Evolutionary conservation across 306 rosid genomes (phyloP).

Genomic region (Prunus mira): DNA sequence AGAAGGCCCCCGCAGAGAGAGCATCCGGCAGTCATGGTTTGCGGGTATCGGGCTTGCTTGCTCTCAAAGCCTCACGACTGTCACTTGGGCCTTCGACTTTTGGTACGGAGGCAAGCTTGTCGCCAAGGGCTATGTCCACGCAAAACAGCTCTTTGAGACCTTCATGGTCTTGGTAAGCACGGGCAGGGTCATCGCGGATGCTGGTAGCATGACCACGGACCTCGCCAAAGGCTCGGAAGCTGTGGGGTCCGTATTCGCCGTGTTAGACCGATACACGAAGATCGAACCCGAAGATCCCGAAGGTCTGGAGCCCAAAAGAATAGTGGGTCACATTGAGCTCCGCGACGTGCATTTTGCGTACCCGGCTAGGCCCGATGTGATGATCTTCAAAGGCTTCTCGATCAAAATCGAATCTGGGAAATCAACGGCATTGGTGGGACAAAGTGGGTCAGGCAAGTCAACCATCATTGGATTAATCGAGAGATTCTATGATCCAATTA

Average conservation of each 20-base stretch:
- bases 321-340: conserved; percentile 55
- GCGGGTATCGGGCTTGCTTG: conserved; percentile 80
- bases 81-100: conserved; percentile 72
- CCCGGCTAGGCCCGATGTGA: conserved; percentile 63
- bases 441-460: conserved; percentile 88
- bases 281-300: conserved; percentile 62
- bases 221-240: conserved; percentile 70
- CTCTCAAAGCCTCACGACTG: conserved; percentile 49
- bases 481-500: conserved; percentile 72
- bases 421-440: conserved; percentile 85
- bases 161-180: conserved; percentile 74
- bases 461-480: conserved; percentile 78
- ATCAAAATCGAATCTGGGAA: conserved; percentile 61
- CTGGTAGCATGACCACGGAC: conserved; percentile 87
- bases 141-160: conserved; percentile 63
- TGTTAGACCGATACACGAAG: conserved; percentile 61
- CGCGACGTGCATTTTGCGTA: conserved; percentile 58
- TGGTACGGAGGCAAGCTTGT: conserved; percentile 82
- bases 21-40: conserved; percentile 69
- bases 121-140: conserved; percentile 35
- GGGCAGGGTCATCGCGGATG: conserved; percentile 85
- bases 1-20: conserved; percentile 60
- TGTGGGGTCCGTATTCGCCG: conserved; percentile 65
- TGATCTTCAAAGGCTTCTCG: conserved; percentile 73
- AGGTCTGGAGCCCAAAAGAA: conserved; percentile 38